phyloP scores from a whole-genome alignment of 352 stramenopile genomes.

The Globisporangium spinosum region DNA sequence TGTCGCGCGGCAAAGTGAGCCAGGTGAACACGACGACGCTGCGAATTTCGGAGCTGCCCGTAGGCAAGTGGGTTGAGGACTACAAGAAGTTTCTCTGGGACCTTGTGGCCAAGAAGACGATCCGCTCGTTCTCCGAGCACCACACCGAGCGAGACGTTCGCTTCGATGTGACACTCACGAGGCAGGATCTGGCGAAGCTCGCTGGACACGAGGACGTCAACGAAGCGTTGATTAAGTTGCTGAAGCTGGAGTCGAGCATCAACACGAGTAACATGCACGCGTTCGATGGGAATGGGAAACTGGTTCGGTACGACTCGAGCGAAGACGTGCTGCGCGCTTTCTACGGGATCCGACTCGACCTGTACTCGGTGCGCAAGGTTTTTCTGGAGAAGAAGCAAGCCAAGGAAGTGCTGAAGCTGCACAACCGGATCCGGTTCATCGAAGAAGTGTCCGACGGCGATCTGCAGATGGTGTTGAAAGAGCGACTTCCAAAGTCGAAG shows the following conservation, averaged over 20 bases:
- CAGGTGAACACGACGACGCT: conserved; percentile 92
- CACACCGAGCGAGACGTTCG: conserved; percentile 92
- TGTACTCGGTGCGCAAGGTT: conserved; percentile 85
- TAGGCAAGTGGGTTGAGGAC: conserved; percentile 98
- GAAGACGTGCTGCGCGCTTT: conserved; percentile 93
- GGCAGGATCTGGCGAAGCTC: conserved; percentile 81
- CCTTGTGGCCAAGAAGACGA: conserved; percentile 82
- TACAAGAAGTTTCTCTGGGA: conserved; percentile 98
- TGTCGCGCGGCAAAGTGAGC: conserved; percentile 65
- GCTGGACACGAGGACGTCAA: conserved; percentile 23
- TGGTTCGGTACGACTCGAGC: conserved; percentile 91
- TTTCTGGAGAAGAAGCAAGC: conserved; percentile 78
- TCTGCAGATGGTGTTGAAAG: conserved; percentile 87
- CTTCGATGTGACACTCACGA: conserved; percentile 71
- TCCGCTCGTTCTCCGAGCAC: conserved; percentile 94
- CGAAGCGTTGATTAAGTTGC: conserved; percentile 74
- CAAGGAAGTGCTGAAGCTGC: conserved; percentile 86
- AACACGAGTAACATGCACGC: conserved; percentile 97
- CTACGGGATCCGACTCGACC: conserved; percentile 88
- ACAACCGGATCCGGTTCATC: conserved; percentile 97
- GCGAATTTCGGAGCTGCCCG: conserved; percentile 95
- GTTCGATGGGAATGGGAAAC: conserved; percentile 90
- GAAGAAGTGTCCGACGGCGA: conserved; percentile 92
- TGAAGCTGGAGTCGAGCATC: conserved; percentile 95
- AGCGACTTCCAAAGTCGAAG: conserved; percentile 60